Evolutionary conservation across 148 eudicot genomes (phyloP).

Genomic region (Silene conica): DNA sequence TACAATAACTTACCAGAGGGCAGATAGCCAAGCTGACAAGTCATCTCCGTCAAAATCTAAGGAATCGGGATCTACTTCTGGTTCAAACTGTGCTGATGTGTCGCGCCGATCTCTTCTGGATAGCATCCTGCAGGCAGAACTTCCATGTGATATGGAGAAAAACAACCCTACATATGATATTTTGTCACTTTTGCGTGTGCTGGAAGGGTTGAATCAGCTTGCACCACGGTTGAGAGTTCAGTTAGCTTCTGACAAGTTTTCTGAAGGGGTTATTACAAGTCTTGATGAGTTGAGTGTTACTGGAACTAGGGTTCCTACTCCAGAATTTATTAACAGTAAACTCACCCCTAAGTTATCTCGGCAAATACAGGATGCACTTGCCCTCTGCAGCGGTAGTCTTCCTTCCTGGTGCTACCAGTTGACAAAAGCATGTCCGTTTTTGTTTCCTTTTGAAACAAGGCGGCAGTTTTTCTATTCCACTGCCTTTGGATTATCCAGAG

Average conservation of each 20-base stretch:
- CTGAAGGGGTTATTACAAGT: constrained; percentile 62
- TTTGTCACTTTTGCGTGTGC: constrained; percentile 68
- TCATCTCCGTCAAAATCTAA: constrained; percentile 45
- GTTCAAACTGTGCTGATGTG: constrained; percentile 36
- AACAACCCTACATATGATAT: constrained; percentile 76
- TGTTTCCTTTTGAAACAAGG: constrained; percentile 96
- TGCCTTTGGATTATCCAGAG: constrained; percentile 94
- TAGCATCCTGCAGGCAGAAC: constrained; percentile 84
- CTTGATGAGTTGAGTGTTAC: constrained; percentile 48
- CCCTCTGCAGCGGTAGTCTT: constrained; percentile 94
- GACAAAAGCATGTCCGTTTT: constrained; percentile 89
- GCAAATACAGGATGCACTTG: constrained; percentile 97
- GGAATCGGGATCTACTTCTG: constrained; percentile 42
- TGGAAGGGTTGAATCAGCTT: constrained; percentile 96
- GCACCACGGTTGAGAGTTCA: constrained; percentile 81
- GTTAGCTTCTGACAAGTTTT: constrained; percentile 51
- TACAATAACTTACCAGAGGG: constrained; percentile 74
- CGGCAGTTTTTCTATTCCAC: constrained; percentile 95
- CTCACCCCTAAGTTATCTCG: constrained; percentile 94
- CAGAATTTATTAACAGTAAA: constrained; percentile 82
- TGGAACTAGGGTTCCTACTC: constrained; percentile 53
- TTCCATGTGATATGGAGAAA: constrained; percentile 90
- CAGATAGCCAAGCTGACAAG: constrained; percentile 59
- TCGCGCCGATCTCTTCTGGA: constrained; percentile 62
- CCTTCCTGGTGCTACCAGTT: constrained; percentile 98